Base-by-base conservation (phyloP, 148 eudicot species). In the Chenopodium berlandieri region DNA sequence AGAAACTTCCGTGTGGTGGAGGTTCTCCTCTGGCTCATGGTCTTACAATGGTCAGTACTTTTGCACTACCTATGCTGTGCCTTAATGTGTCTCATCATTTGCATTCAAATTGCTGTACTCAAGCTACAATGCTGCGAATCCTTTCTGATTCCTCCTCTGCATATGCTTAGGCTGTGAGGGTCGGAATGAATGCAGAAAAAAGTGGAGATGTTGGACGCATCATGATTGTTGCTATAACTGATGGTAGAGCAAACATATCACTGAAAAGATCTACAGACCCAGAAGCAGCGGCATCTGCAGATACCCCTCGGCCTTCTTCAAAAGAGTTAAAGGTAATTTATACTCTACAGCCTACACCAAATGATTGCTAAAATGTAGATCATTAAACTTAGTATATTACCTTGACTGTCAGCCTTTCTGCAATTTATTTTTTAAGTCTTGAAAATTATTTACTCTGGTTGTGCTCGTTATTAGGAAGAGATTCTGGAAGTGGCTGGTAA, bases 11-110 rank as follows among this genome's bases (percentile, higher is more conserved):
- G 60, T 95, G 99, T 85, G 99, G 99, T 76, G 99, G 99, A 75
- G 99, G 99, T 80, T 95, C 99, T 76, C 99, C 99, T 75, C 87
- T 95, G 30, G 99, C 99, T 87, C 99, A 95, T 85, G 99, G 99
- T 74, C 98, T 95, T 86, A 94, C 99, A 60, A 95, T 93, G 90
- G 99, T 95, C 85, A 79, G 90, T 78, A 48, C 60, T 73, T 20
- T 65, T 34, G 9, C 67, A 32, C 75, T 71, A 58, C 50, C 25
- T 66, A 73, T 48, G 23, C 14, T 78, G 76, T 73, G 22, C 63
- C 52, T 56, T 32, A 44, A 58, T 79, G 34, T 79, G 66, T 66
- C 71, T 17, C 68, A 37, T 56, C 14, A 46, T 71, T 71, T 83
- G 62, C 75, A 73, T 14, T 8, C n/a, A 32, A 25, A 63, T 58